Base-by-base conservation (phyloP, 768 basidiomycete species). In the Hydnomerulius pinastri region DNA sequence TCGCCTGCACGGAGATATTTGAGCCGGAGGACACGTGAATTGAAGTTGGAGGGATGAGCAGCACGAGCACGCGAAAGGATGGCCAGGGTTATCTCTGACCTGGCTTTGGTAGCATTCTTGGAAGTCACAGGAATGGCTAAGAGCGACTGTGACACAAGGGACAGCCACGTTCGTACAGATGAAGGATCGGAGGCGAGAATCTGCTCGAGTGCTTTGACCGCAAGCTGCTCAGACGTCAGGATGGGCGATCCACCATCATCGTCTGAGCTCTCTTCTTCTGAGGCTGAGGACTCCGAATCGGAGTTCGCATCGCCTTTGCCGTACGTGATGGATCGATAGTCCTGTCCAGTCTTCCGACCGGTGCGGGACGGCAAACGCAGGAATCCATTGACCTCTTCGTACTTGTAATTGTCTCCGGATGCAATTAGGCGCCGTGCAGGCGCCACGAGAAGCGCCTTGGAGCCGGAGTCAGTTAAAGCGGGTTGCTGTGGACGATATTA, bases 1-100 rank as follows among this genome's bases (percentile, higher is more conserved):
- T 89, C 87, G 15, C 88, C 88, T 2, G 86, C 81, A 46, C 77
- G 78, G 39, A 93, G 71, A 68, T 87, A 87, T 48, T 75, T 77
- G 25, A 89, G 61, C n/a, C 78, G 76, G 25, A 93, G 70, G 4
- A 62, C 37, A 33, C 71, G 72, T 3, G 85, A 87, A 18, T 56
- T 64, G 3, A 62, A 46, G 60, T 87, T 87, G 24, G 64, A 62
- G 8, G 79, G 72, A 55, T 86, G 76, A 0, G 79, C 79, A 17
- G 72, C 59, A 9, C 90, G 60, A 2, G 91, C 89, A 36, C 86
- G 85, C 1, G 74, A 64, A 25, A 92, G 73, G 25, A 92, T 72
- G 3, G 90, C 80, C 13, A 87, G 58, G 3, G 87, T 71, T 49
- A 91, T 83, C 56, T 92, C 90, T 0, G 85, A 78, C 15, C 87